Evolutionary conservation across 1,139 yeast species (phyloP).

Genomic region (Suhomyces bribrorum): DNA sequence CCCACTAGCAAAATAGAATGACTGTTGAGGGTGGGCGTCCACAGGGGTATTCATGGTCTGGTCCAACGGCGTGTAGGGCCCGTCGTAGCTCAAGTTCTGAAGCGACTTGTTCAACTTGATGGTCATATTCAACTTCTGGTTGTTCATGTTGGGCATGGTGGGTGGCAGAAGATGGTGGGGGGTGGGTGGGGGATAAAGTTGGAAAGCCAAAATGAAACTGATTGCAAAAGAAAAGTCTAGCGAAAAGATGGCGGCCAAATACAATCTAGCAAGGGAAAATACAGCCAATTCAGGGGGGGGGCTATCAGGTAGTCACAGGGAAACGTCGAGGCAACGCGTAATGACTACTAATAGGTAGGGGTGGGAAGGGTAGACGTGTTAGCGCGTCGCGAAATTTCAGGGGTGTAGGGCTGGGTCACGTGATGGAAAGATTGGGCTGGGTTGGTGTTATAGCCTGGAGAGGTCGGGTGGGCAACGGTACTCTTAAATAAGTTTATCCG

Average conservation of each 20-base stretch:
- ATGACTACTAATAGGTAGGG: no score
- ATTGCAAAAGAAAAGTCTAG: background rate
- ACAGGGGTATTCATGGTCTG: conserved; percentile 47
- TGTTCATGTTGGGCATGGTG: conserved; percentile 20
- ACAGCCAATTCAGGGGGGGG: no score
- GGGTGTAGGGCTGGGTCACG: no score
- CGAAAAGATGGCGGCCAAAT: no score
- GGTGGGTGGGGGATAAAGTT: background rate
- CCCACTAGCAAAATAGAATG: conserved; percentile 11
- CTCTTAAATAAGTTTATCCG: background rate
- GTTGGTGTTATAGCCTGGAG: no score
- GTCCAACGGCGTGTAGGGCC: conserved; percentile 50
- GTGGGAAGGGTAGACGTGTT: no score
- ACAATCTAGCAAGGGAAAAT: no score
- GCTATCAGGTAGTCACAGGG: no score
- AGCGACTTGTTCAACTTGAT: conserved; percentile 35
- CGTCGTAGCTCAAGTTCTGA: conserved; percentile 24
- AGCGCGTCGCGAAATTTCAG: no score
- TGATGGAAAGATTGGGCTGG: background rate
- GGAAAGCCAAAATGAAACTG: background rate
- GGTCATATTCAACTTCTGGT: conserved; percentile 30
- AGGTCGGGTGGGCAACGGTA: background rate
- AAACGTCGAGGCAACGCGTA: no score
- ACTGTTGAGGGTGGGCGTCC: conserved; percentile 25
- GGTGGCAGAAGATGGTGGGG: background rate